phyloP scores from a whole-genome alignment of 2,329 filamentous ascomycete species.

The Aspergillus sp. region DNA sequence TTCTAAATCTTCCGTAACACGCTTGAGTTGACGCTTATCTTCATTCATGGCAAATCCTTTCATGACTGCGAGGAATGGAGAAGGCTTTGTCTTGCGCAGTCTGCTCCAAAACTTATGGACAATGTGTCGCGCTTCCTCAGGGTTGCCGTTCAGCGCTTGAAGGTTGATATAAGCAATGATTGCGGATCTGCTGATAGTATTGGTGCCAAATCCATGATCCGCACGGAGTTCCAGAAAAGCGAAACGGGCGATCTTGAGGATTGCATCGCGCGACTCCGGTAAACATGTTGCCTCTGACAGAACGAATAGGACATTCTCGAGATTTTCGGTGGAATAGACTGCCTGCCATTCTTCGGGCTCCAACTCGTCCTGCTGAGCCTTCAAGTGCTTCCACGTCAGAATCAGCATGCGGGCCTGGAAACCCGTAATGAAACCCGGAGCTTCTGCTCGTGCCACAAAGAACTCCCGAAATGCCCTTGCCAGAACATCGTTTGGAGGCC shows the following conservation, averaged over 20 bases:
- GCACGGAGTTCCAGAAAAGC: slow-evolving; percentile 33
- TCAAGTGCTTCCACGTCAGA: slow-evolving; percentile 59
- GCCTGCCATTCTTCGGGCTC: slow-evolving; percentile 27
- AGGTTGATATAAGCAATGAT: slow-evolving; percentile 46
- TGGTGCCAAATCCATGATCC: slow-evolving; percentile 38
- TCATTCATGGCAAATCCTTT: slow-evolving; percentile 58
- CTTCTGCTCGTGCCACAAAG: slow-evolving; percentile 52
- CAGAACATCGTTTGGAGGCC: slow-evolving; percentile 61
- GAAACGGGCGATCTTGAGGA: slow-evolving; percentile 37
- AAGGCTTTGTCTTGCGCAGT: slow-evolving; percentile 22
- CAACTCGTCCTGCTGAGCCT: slow-evolving; percentile 29
- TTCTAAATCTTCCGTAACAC: slow-evolving; percentile 50
- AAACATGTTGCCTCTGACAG: slow-evolving; percentile 31
- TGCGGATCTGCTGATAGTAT: slow-evolving; percentile 30
- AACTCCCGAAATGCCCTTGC: slow-evolving; percentile 61
- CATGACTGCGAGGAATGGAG: slow-evolving; percentile 49
- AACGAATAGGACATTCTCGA: slow-evolving; percentile 37
- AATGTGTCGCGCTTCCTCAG: slow-evolving; percentile 49
- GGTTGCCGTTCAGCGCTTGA: slow-evolving; percentile 51
- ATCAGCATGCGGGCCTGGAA: slow-evolving; percentile 60
- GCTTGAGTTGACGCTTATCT: slow-evolving; percentile 55
- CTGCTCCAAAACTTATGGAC: slow-evolving; percentile 38
- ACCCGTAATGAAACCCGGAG: slow-evolving; percentile 53
- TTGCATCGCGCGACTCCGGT: slow-evolving; percentile 30
- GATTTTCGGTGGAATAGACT: slow-evolving; percentile 34